Evolutionary conservation across 805 yeast species (phyloP).

Genomic region (Sungouiella thailandica): DNA sequence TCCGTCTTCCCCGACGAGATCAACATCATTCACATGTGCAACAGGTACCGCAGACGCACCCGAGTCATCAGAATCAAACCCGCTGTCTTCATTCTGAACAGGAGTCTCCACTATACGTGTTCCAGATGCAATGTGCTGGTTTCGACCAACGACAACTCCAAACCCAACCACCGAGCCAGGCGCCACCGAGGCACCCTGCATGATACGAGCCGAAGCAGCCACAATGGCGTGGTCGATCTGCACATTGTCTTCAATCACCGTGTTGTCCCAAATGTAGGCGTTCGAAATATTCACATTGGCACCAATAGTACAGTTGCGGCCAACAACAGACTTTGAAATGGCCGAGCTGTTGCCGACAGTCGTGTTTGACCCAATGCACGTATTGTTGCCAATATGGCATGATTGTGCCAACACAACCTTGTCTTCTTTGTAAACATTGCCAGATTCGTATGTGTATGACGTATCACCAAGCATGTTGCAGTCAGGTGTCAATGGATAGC

Average conservation of each 20-base stretch:
- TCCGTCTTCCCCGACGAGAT: slow-evolving; percentile 46
- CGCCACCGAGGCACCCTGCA: slow-evolving; percentile 44
- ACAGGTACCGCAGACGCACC: slow-evolving; percentile 15
- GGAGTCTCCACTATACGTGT: slow-evolving; percentile 50
- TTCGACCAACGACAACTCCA: slow-evolving; percentile 59
- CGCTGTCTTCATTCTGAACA: slow-evolving; percentile 28
- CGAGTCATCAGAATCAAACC: slow-evolving; percentile 31
- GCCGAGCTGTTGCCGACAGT: slow-evolving; percentile 69
- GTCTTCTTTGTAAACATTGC: slow-evolving; percentile 84
- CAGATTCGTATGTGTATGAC: slow-evolving; percentile 72
- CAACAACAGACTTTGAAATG: slow-evolving; percentile 71
- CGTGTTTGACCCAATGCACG: slow-evolving; percentile 77
- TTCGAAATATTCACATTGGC: slow-evolving; percentile 63
- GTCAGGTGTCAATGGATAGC: slow-evolving; percentile 89
- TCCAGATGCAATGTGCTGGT: slow-evolving; percentile 43
- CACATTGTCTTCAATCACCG: slow-evolving; percentile 62
- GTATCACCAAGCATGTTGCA: slow-evolving; percentile 68
- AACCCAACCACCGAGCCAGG: slow-evolving; percentile 81
- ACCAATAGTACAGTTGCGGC: slow-evolving; percentile 83
- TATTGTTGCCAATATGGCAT: slow-evolving; percentile 76
- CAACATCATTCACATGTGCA: slow-evolving; percentile 11
- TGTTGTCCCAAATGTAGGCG: slow-evolving; percentile 86
- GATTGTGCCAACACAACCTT: slow-evolving; percentile 89
- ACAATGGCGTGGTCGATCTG: slow-evolving; percentile 60
- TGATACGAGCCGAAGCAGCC: slow-evolving; percentile 59